These are phyloP conservation scores for Herpetomonas tarakana DNA, from an alignment of 208 protist genomes.

Conservation along the genomic window DNA sequence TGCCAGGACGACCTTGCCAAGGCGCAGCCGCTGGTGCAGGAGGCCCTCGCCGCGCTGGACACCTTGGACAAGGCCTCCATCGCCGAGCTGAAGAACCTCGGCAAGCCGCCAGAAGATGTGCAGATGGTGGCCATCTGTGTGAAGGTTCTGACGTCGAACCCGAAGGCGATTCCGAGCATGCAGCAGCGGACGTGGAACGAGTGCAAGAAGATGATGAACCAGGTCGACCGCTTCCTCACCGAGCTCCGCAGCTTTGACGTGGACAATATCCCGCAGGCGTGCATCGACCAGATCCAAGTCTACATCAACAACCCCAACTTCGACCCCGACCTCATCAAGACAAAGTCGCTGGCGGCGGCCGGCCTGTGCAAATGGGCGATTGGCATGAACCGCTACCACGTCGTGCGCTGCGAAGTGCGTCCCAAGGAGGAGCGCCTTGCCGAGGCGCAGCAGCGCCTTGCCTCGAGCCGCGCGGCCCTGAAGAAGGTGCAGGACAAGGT, in stretches of 20 bases:
- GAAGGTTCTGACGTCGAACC: slow-evolving; percentile 93
- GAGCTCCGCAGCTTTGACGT: slow-evolving; percentile 94
- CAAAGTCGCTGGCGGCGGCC: slow-evolving; percentile 95
- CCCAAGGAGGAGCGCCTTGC: slow-evolving; percentile 95
- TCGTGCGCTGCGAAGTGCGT: slow-evolving; percentile 96
- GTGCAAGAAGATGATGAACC: slow-evolving; percentile 97
- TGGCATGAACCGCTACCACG: slow-evolving; percentile 96
- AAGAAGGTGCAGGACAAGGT: slow-evolving; percentile 96
- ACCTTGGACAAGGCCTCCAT: slow-evolving; percentile 97
- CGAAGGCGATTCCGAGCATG: slow-evolving; percentile 79
- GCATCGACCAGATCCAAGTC: slow-evolving; percentile 93
- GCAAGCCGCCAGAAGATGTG: slow-evolving; percentile 94
- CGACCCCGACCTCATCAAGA: slow-evolving; percentile 87
- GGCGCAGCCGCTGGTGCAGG: slow-evolving; percentile 94
- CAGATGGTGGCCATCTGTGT: slow-evolving; percentile 96
- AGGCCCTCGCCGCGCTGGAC: slow-evolving; percentile 95
- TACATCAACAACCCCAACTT: slow-evolving; percentile 93
- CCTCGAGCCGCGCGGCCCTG: slow-evolving; percentile 80
- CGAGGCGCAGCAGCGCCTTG: slow-evolving; percentile 90
- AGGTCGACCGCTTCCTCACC: slow-evolving; percentile 93
- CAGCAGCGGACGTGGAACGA: slow-evolving; percentile 95
- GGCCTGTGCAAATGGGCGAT: slow-evolving; percentile 97
- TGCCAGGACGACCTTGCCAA: slow-evolving; percentile 89
- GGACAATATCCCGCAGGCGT: slow-evolving; percentile 95
- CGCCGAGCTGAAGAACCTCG: slow-evolving; percentile 96